Conservation (phyloP, 345 rosid genomes). For the Gossypium mustelinum region DNA sequence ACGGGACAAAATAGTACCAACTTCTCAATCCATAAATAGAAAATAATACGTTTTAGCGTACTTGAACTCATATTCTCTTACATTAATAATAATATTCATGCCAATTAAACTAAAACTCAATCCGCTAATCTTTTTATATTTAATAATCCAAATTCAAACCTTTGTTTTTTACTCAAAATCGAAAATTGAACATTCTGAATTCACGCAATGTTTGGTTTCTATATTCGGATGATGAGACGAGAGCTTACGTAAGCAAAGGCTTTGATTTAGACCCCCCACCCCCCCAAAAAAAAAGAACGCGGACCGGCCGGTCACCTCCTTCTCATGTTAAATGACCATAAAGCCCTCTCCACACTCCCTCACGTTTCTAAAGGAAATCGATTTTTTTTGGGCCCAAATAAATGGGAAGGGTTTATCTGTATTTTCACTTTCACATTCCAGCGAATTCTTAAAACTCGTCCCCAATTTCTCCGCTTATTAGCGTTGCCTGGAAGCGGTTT, state of each 20-base stretch:
- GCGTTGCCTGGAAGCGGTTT: not conserved
- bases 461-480: not conserved
- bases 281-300: not conserved
- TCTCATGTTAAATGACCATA: not conserved
- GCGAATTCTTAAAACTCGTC: not conserved
- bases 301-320: not conserved
- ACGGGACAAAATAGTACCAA: too few relatives aligned
- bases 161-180: not conserved
- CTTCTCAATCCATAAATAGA: too few relatives aligned
- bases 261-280: not conserved
- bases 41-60: fast-evolving
- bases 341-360: not conserved
- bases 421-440: not conserved
- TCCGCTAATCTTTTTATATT: too few relatives aligned
- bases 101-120: fast-evolving
- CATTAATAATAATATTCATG: fast-evolving
- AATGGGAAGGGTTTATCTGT: not conserved
- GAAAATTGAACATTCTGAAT: too few relatives aligned
- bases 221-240: not conserved
- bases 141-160: not conserved
- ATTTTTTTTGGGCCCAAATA: not conserved
- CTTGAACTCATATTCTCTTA: fast-evolving
- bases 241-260: not conserved
- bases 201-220: not conserved
- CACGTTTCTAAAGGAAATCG: not conserved